These are phyloP conservation scores for Myxozyma mucilagina DNA, from an alignment of 805 yeast genomes.

Conservation along the genomic window DNA sequence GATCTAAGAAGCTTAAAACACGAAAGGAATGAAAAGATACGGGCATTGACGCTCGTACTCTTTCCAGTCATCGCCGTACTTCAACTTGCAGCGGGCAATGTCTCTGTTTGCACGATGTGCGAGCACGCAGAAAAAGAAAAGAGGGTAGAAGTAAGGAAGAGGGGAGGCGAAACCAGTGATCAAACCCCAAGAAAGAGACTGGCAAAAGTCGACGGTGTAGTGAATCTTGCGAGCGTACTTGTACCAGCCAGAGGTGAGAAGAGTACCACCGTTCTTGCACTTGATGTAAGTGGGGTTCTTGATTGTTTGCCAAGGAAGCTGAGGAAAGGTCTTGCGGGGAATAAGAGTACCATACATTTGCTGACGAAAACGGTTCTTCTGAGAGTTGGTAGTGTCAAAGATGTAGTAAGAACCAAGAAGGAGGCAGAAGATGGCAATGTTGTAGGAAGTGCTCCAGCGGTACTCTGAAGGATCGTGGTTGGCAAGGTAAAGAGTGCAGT, in stretches of 20 bases:
- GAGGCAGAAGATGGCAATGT: conserved; percentile 54
- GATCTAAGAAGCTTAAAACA: conserved; percentile 8
- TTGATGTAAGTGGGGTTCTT: conserved; percentile 81
- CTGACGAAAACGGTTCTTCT: conserved; percentile 85
- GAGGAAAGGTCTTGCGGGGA: conserved; percentile 88
- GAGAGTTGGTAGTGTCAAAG: conserved; percentile 93
- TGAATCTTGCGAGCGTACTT: conserved; percentile 89
- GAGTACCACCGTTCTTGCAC: conserved; percentile 79
- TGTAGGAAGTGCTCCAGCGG: conserved; percentile 65
- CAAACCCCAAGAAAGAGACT: conserved; percentile 88
- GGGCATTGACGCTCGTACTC: conserved; percentile 85
- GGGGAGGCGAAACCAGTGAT: conserved; percentile 85
- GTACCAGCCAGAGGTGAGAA: conserved; percentile 94
- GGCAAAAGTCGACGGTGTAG: conserved; percentile 91
- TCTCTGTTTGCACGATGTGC: conserved; percentile 89
- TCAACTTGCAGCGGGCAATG: conserved; percentile 74
- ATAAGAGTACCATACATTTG: conserved; percentile 71
- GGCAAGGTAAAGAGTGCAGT: conserved; percentile 79
- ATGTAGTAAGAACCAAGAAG: conserved; percentile 78
- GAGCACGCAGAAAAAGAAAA: conserved; percentile 82
- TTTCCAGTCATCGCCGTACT: conserved; percentile 95
- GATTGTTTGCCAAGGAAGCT: conserved; percentile 78
- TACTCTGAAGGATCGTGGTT: conserved; percentile 85
- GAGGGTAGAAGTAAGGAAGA: conserved; percentile 95
- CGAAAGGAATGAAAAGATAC: conserved; percentile 76